Evolutionary conservation across 2,329 filamentous ascomycete species (phyloP).

Genomic region (Aspergillus floridensis): DNA sequence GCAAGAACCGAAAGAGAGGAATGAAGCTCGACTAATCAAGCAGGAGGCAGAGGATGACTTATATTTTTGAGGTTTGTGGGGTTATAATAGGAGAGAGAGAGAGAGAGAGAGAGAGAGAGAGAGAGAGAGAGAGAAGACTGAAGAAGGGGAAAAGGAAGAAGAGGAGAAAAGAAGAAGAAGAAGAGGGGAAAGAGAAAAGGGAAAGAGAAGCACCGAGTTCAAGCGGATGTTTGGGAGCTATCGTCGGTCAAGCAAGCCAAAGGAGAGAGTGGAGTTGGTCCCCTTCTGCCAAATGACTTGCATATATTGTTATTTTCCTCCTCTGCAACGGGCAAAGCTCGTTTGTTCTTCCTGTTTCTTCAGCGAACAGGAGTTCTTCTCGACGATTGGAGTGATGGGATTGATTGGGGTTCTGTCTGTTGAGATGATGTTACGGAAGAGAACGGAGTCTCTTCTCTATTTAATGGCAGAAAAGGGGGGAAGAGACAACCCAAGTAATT

Average conservation of each 20-base stretch:
- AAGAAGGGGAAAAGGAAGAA: conserved; percentile 9
- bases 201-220: conserved; percentile 16
- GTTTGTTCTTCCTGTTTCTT: conserved; percentile 1
- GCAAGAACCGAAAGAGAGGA: conserved; percentile 19
- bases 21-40: conserved; percentile 17
- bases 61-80: background rate
- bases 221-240: conserved; percentile 21
- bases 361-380: background rate
- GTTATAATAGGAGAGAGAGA: background rate
- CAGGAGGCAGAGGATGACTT: conserved; percentile 2
- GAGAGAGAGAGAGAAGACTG: background rate
- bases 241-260: conserved; percentile 16
- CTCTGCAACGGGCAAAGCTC: conserved; percentile 2
- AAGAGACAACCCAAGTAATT: conserved; percentile 6
- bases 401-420: background rate
- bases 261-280: conserved; percentile 1
- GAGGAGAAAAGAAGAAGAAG: conserved; percentile 11
- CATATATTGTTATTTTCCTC: conserved; percentile 5
- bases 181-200: background rate
- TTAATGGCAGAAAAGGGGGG: conserved; percentile 11
- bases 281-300: background rate
- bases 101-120: background rate
- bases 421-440: conserved; percentile 13
- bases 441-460: conserved; percentile 11
- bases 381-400: conserved; percentile 7